Evolutionary conservation across 768 basidiomycete species (phyloP).

Genomic region (Auricularia cornea): DNA sequence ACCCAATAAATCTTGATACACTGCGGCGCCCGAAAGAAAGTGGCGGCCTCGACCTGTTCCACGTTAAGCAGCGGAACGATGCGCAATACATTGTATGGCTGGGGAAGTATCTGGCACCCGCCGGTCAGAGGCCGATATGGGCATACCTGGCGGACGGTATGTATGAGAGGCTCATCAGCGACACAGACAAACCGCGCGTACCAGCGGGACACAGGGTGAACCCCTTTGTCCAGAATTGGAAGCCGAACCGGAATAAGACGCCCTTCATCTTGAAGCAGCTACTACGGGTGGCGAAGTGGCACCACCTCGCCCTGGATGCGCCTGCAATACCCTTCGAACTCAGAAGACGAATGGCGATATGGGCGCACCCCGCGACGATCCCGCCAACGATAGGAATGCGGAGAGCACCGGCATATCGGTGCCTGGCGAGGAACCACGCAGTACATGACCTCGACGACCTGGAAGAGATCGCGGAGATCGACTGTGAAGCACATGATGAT

Average conservation of each 20-base stretch:
- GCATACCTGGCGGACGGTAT: constrained; percentile 9
- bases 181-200: background rate
- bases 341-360: background rate
- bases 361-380: background rate
- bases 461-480: background rate
- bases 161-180: background rate
- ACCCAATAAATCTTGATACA: background rate
- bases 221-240: background rate
- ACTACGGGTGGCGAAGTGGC: background rate
- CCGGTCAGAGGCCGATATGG: constrained; percentile 3
- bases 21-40: background rate
- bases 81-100: constrained; percentile 12
- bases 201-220: background rate
- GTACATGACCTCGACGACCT: background rate
- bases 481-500: background rate
- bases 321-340: background rate
- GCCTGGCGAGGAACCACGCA: background rate
- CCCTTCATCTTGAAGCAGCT: background rate
- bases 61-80: constrained; percentile 5
- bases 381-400: background rate
- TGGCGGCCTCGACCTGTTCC: background rate
- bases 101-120: background rate
- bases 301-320: background rate
- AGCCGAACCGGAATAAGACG: background rate
- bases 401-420: background rate